Evolutionary conservation across 2,329 filamentous ascomycete genomes (phyloP), one percentile per base, ranked within the genome.

Genomic region (Raffaelea arxii): DNA sequence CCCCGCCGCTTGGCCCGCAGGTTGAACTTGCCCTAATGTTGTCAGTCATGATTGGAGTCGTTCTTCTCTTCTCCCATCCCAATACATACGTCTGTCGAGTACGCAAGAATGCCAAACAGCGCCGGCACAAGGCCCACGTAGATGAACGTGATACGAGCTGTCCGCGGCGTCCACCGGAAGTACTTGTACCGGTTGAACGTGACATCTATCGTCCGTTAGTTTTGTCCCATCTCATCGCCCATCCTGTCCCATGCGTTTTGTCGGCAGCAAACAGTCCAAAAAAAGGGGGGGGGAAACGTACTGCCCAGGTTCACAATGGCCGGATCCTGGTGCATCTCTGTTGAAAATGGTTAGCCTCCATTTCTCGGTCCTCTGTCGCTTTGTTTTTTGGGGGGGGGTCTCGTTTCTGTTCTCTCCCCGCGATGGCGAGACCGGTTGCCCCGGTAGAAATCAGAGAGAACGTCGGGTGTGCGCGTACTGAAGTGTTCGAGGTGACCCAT

Each of bases 81-180:
- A 32, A 16, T 32, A 32, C 27, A 32, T 69, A 97, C 92, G 59
- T 97, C 91, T 52, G 83, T 90, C 61, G 78, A 80, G 64, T 86
- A 94, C 49, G 80, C 87, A 47, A 86, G 60, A 60, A 82, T 81
- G 41, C 81, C 81, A 55, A 94, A 58, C 48, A 85, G 71, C 36
- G 69, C 65, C 7, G 92, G 92, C 38, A 96, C 77, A 46, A 82
- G 69, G 27, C 81, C 69, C 49, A 84, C 76, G 66, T 91, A 96
- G 53, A 83, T 72, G 62, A 96, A 79, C 4, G 83, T 82, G 59
- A 96, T 66, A 69, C 78, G 80, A 25, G 87, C 88, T 40, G 88
- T 94, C 59, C 85, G 77, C 44, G 80, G 77, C 30, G 85, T 97
- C 87, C 88, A 97, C 66, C 88, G 79, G 78, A 97, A 98, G 78